These are phyloP conservation scores for Lecanicillium sp. DNA, from an alignment of 2,329 filamentous ascomycete species.

Conservation along the genomic window DNA sequence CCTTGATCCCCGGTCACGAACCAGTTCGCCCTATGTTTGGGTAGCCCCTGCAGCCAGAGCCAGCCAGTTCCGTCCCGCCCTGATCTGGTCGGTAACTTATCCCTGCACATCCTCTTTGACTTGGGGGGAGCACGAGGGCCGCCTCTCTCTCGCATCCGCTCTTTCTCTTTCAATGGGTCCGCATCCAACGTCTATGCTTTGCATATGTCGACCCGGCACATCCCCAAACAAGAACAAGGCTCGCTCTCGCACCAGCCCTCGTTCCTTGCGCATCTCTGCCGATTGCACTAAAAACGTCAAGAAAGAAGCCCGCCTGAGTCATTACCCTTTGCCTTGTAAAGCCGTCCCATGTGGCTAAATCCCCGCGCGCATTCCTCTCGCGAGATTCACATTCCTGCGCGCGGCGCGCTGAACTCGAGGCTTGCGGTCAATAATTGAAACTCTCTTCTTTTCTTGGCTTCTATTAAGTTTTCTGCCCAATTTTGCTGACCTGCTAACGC, in stretches of 20 bases:
- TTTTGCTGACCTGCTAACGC: not conserved
- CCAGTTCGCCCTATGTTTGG: conserved; percentile 5
- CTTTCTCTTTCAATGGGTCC: not conserved
- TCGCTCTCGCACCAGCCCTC: too few species aligned
- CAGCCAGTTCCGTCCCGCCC: too few species aligned
- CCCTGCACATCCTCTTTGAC: too few species aligned
- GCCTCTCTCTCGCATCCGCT: not conserved
- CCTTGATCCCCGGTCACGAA: conserved; percentile 5
- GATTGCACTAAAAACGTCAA: not conserved
- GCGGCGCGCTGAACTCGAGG: not conserved
- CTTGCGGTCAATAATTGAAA: too few species aligned
- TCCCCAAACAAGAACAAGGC: too few species aligned
- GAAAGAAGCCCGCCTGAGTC: not conserved
- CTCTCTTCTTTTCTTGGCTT: not conserved
- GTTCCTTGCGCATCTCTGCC: not conserved
- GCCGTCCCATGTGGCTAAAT: conserved; percentile 3
- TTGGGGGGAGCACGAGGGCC: too few species aligned
- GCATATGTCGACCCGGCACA: not conserved
- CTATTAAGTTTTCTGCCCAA: too few species aligned
- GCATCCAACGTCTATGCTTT: not conserved
- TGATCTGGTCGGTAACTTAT: not conserved
- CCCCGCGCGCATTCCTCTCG: conserved; percentile 6
- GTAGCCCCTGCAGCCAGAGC: conserved; percentile 9
- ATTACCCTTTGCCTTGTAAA: not conserved
- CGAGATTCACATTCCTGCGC: conserved; percentile 2